Conservation (phyloP, 345 rosid species). For the Capsella bursapastoris region DNA sequence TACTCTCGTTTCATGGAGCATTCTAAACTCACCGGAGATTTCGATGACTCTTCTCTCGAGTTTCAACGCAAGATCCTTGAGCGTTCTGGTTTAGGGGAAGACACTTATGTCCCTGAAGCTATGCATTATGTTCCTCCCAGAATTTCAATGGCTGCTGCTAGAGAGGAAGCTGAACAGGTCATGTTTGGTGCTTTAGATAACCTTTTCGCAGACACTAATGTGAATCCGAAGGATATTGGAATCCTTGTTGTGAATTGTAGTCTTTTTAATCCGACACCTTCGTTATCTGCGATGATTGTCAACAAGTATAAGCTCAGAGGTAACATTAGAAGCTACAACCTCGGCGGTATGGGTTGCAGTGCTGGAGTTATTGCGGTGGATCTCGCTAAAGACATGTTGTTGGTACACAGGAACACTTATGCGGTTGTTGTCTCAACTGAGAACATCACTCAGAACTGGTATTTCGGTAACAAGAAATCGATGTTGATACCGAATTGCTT, state of each 20-base stretch:
- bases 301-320: slow-evolving; percentile 58
- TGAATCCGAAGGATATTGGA: slow-evolving; percentile 54
- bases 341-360: slow-evolving; percentile 65
- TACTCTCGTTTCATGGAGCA: slow-evolving; percentile 48
- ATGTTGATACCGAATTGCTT: slow-evolving; percentile 60
- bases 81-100: slow-evolving; percentile 58
- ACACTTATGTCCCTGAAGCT: slow-evolving; percentile 54
- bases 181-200: slow-evolving; percentile 60
- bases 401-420: slow-evolving; percentile 47
- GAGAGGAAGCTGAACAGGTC: slow-evolving; percentile 57
- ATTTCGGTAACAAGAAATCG: slow-evolving; percentile 52
- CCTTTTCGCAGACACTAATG: slow-evolving; percentile 47
- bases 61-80: slow-evolving; percentile 58
- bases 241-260: slow-evolving; percentile 60
- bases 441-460: slow-evolving; percentile 57
- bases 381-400: slow-evolving; percentile 54
- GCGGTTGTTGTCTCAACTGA: slow-evolving; percentile 58
- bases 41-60: slow-evolving; percentile 50
- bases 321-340: slow-evolving; percentile 54
- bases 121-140: slow-evolving; percentile 46
- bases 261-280: slow-evolving; percentile 58
- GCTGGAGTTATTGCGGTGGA: slow-evolving; percentile 56
- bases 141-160: slow-evolving; percentile 53
- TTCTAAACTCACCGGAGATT: slow-evolving; percentile 48
- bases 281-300: slow-evolving; percentile 57